Conservation (phyloP, 129 eudicot genomes). For the Tagetes erecta region DNA sequence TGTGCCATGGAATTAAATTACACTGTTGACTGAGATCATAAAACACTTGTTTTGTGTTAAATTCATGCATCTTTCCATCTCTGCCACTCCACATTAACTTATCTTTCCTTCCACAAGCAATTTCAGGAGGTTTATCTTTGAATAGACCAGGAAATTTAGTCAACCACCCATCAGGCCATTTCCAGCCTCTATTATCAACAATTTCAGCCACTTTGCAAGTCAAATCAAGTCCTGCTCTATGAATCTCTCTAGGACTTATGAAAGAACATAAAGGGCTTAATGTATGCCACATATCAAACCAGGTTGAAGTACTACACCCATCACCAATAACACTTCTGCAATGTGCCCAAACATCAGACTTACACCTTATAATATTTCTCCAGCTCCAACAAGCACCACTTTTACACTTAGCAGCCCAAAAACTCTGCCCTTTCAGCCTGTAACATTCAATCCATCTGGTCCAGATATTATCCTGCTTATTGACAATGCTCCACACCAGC, state of each 20-base stretch:
- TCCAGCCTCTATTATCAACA: background rate
- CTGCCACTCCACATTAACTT: background rate
- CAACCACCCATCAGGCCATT: background rate
- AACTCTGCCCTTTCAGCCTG: too few species aligned
- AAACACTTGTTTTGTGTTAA: background rate
- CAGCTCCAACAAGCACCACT: too few species aligned
- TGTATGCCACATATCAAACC: too few species aligned
- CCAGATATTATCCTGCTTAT: too few species aligned
- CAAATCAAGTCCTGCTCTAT: background rate
- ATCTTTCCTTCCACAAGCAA: background rate
- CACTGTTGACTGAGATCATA: background rate
- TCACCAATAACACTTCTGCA: too few species aligned
- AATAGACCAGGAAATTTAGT: background rate
- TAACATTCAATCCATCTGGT: too few species aligned
- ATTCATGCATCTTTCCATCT: background rate
- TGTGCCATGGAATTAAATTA: background rate
- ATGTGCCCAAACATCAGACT: too few species aligned
- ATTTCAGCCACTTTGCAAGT: too few species aligned
- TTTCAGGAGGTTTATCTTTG: background rate
- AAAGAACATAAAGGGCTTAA: background rate
- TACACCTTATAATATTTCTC: too few species aligned
- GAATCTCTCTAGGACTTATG: background rate
- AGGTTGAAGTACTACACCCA: too few species aligned
- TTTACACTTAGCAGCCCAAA: too few species aligned
- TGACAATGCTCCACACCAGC: too few species aligned